A percentile compares a stretch with the other conserved stretches of the same genome.
phyloP scores from a whole-genome alignment of 1,284 basidiomycete species.

The Ceratobasidium theobromae region DNA sequence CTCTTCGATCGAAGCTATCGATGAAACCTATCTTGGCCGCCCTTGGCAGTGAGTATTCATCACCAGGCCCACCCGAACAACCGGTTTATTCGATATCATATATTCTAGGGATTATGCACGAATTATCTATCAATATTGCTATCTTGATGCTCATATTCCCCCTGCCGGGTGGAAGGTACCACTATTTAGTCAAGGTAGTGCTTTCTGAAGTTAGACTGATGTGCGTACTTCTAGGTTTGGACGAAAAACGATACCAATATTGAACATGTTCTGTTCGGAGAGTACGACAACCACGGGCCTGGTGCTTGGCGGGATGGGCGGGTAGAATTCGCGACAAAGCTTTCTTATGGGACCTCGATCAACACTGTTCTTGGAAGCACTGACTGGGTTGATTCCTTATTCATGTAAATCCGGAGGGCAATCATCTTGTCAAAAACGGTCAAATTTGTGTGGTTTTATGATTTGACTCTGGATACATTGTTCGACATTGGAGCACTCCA shows the following conservation, averaged over 20 bases:
- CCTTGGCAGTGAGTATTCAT: constrained; percentile 4
- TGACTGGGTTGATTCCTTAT: constrained; percentile 35
- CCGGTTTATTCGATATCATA: neutral
- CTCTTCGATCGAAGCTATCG: constrained; percentile 29
- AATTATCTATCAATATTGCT: constrained; percentile 34
- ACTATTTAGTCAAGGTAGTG: neutral
- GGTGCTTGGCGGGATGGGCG: constrained; percentile 1
- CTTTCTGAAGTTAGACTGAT: neutral
- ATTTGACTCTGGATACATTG: neutral
- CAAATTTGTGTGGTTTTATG: too few relatives aligned
- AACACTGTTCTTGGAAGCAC: constrained; percentile 35
- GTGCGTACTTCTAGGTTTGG: constrained; percentile 4
- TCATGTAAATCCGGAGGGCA: too few relatives aligned
- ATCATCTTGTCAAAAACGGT: too few relatives aligned
- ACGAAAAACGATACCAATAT: constrained; percentile 12
- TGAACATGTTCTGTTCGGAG: constrained; percentile 36
- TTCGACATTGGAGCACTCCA: neutral
- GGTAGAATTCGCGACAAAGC: constrained; percentile 13
- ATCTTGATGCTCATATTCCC: constrained; percentile 19
- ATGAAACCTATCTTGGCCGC: neutral
- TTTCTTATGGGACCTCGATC: constrained; percentile 6
- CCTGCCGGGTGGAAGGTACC: constrained; percentile 31
- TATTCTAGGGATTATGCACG: constrained; percentile 36
- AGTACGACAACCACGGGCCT: constrained; percentile 33
- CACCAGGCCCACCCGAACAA: neutral